phyloP scores from a whole-genome alignment of 352 stramenopile species.

The Globisporangium barbulae region DNA sequence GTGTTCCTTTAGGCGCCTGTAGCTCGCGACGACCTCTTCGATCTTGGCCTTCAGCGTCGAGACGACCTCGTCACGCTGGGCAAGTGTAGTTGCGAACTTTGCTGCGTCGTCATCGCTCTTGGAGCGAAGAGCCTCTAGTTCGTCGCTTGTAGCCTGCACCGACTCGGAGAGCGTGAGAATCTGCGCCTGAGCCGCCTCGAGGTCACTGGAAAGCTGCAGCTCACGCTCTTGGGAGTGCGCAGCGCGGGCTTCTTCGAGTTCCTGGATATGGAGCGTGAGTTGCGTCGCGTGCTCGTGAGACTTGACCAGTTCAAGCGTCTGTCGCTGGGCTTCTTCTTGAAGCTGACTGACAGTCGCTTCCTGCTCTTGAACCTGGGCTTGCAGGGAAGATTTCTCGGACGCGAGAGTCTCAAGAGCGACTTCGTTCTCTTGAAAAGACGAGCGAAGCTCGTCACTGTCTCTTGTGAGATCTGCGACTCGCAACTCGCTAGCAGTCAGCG shows the following conservation, averaged over 20 bases:
- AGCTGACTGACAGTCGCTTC: background rate
- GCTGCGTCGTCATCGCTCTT: conserved; percentile 4
- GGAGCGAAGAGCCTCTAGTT: conserved; percentile 18
- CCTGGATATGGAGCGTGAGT: conserved; percentile 1
- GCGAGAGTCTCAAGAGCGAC: background rate
- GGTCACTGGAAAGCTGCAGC: conserved; percentile 14
- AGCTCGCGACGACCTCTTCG: conserved; percentile 57
- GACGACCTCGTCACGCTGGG: conserved; percentile 47
- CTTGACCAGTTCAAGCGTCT: background rate
- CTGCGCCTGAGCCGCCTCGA: conserved; percentile 22
- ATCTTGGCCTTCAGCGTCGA: conserved; percentile 52
- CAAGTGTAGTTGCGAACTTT: conserved; percentile 1
- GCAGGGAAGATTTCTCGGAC: background rate
- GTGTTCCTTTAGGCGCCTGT: conserved; percentile 54
- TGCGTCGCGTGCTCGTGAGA: background rate
- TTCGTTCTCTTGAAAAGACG: background rate
- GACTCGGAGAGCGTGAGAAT: conserved; percentile 21
- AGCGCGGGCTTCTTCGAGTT: conserved; percentile 13
- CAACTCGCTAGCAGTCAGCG: background rate
- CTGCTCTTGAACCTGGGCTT: background rate
- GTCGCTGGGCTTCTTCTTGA: background rate
- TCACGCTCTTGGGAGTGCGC: conserved; percentile 20
- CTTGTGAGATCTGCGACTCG: background rate
- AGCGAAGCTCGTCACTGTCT: conserved; percentile 1
- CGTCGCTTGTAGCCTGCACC: conserved; percentile 7